Evolutionary conservation across 148 eudicot species (phyloP), one percentile per base, ranked within the genome.

Genomic region (Diospyros kaki): DNA sequence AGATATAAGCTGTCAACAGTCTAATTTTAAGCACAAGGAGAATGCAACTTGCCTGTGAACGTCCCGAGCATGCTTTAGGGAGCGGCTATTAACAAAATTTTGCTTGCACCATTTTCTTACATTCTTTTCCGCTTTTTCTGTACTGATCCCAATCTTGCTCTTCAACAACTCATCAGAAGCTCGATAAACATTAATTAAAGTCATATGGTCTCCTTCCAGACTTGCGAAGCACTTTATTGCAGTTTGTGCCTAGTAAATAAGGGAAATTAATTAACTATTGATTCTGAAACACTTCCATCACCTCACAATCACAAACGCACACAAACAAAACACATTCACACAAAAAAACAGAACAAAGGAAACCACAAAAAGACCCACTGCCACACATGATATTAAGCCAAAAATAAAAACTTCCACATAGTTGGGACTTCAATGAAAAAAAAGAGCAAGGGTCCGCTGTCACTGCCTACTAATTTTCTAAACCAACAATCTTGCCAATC

Each of bases 101-200:
- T 89, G 93, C 77, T 88, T 89, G 89, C 98, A 90, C 98, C 97
- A 92, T 78, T 87, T 92, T 73, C 87, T 85, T 59, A 92, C 71
- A 75, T 74, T 82, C 76, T 90, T 94, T 74, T 87, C 87, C 75
- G 82, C 81, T 73, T 89, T 94, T 54, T 90, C 97, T 75, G 79
- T 81, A 80, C 73, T 84, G 76, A 71, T 75, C 8, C 81, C 73
- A 6, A 63, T 72, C 72, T 79, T 86, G 85, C 75, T 83, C 83
- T 91, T 90, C 83, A 89, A 81, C 68, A 90, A 90, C 65, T 94
- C 94, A 44, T 85, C 82, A 78, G 87, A 85, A 73, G 92, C 85
- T 74, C 87, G 84, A 81, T 83, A 94, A 56, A 90, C 96, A 65
- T 87, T 94, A 42, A 92, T 77, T 66, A 92, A 74, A 44, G 96